These are phyloP conservation scores for Pholiota adiposa DNA, from an alignment of 1,284 basidiomycete species.

Conservation along the genomic window DNA sequence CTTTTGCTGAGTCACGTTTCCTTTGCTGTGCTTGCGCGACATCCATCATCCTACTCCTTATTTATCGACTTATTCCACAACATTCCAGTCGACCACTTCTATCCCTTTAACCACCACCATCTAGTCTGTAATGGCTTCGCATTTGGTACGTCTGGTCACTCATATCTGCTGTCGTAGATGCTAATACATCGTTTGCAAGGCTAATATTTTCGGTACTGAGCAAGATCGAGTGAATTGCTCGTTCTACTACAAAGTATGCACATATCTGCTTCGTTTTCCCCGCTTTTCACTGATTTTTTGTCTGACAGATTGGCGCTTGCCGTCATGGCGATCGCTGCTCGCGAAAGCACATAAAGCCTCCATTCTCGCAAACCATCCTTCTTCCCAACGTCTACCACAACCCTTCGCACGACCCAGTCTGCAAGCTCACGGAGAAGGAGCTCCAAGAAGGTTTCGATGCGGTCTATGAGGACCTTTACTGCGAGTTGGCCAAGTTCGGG, in stretches of 20 bases:
- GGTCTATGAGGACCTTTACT: slow-evolving; percentile 95
- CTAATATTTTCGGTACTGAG: slow-evolving; percentile 88
- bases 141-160: slow-evolving; percentile 37
- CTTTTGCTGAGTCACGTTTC: slow-evolving; percentile 9
- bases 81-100: not conserved
- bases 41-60: slow-evolving; percentile 3
- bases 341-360: slow-evolving; percentile 96
- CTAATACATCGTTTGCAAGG: slow-evolving; percentile 42
- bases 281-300: slow-evolving; percentile 12
- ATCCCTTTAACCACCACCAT: slow-evolving; percentile 6
- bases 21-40: slow-evolving; percentile 3
- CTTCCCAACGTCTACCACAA: slow-evolving; percentile 99
- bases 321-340: slow-evolving; percentile 96
- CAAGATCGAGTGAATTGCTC: slow-evolving; percentile 95
- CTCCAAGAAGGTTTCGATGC: slow-evolving; percentile 96
- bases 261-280: slow-evolving; percentile 4
- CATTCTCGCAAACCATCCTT: slow-evolving; percentile 96
- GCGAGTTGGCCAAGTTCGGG: slow-evolving; percentile 94
- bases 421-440: slow-evolving; percentile 85
- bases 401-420: slow-evolving; percentile 89
- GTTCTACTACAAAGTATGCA: slow-evolving; percentile 88
- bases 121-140: slow-evolving; percentile 41
- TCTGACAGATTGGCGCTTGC: slow-evolving; percentile 86
- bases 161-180: not conserved
- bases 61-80: not conserved